phyloP scores from a whole-genome alignment of 2,329 filamentous ascomycete genomes.

The Aspergillus pseudoviridinutans region DNA sequence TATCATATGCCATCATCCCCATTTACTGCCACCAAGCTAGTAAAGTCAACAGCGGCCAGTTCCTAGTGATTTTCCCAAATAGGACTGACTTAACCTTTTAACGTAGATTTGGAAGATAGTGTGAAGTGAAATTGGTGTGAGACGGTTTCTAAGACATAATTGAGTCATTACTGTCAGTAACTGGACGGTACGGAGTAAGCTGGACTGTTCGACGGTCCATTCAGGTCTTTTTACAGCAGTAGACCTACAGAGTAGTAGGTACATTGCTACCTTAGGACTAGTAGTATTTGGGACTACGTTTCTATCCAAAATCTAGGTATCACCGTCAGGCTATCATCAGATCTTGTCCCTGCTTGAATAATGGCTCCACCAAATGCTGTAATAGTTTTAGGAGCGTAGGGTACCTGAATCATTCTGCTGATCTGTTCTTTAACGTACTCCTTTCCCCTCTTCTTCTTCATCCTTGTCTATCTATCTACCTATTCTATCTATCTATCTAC shows the following conservation, averaged over 20 bases:
- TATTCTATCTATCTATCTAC: constrained; percentile 8
- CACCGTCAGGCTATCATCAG: neutral
- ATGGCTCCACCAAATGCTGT: neutral
- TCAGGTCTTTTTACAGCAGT: too few relatives aligned
- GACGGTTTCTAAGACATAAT: neutral
- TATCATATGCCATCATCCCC: neutral
- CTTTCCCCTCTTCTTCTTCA: neutral
- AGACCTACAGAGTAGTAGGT: too few relatives aligned
- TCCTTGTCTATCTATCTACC: neutral
- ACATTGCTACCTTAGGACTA: too few relatives aligned
- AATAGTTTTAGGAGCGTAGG: neutral
- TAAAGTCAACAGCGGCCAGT: too few relatives aligned
- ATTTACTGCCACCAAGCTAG: too few relatives aligned
- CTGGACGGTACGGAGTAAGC: too few relatives aligned
- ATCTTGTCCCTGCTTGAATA: neutral
- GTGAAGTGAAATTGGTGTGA: neutral
- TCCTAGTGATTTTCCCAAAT: too few relatives aligned
- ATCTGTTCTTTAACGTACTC: neutral
- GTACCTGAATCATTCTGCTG: neutral
- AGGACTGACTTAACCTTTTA: too few relatives aligned
- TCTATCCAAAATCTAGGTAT: neutral
- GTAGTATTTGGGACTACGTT: neutral
- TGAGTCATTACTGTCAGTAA: neutral
- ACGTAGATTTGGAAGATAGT: neutral
- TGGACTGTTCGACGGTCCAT: too few relatives aligned